phyloP scores from a whole-genome alignment of 768 basidiomycete genomes.

The Leccinellum albellum region DNA sequence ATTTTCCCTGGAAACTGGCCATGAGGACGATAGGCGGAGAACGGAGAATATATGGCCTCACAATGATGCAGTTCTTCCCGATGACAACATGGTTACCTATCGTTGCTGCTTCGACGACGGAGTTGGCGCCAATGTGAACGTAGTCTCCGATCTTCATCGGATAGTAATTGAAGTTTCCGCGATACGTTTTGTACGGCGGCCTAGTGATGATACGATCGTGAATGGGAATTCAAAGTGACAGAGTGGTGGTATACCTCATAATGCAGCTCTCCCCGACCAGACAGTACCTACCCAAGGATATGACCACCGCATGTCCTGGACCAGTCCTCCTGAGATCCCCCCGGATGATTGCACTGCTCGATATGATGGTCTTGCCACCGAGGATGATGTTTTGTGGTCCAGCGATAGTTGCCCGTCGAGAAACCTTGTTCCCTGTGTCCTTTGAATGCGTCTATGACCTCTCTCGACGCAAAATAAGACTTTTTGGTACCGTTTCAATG shows the following conservation, averaged over 20 bases:
- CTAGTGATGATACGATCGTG: slow-evolving; percentile 31
- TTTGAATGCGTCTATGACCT: slow-evolving; percentile 29
- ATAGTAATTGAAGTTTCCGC: slow-evolving; percentile 93
- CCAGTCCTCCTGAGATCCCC: slow-evolving; percentile 90
- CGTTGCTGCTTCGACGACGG: slow-evolving; percentile 89
- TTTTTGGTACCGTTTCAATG: slow-evolving; percentile 72
- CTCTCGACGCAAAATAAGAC: neutral
- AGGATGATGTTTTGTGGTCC: slow-evolving; percentile 97
- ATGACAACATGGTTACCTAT: slow-evolving; percentile 95
- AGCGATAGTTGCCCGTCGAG: slow-evolving; percentile 83
- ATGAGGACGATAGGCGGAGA: slow-evolving; percentile 1
- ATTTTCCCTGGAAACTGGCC: slow-evolving; percentile 68
- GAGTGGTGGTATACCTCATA: slow-evolving; percentile 59
- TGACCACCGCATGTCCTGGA: slow-evolving; percentile 89
- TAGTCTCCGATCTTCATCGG: slow-evolving; percentile 97
- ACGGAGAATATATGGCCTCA: slow-evolving; percentile 34
- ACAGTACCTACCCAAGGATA: slow-evolving; percentile 91
- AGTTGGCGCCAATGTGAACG: slow-evolving; percentile 88
- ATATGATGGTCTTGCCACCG: slow-evolving; percentile 95
- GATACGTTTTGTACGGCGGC: slow-evolving; percentile 86
- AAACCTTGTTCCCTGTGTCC: slow-evolving; percentile 97
- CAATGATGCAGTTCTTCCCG: slow-evolving; percentile 93
- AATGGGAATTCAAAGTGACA: neutral
- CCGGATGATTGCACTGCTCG: slow-evolving; percentile 83
- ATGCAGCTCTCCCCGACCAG: slow-evolving; percentile 86